Evolutionary conservation across 139 green algal genomes (phyloP).

Genomic region (Ettlia oleoabundans): DNA sequence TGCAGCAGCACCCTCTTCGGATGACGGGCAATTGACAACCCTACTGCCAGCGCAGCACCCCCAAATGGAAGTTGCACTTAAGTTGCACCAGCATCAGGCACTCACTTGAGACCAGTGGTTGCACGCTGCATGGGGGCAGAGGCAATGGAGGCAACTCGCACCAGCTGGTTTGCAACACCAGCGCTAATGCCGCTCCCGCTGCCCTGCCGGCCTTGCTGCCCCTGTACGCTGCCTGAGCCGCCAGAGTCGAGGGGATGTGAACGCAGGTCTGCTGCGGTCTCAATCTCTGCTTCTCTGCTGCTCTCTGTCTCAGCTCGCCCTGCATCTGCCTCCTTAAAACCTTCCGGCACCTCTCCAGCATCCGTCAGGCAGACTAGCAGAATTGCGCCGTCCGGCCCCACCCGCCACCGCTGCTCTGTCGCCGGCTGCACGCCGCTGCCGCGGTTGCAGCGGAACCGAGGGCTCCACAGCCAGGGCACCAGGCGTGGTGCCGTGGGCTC

Average conservation of each 20-base stretch:
- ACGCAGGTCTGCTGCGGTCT: background rate
- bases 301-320: background rate
- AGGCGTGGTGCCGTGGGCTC: background rate
- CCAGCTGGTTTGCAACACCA: too few relatives aligned
- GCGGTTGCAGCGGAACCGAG: slow-evolving; percentile 6
- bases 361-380: slow-evolving; percentile 39
- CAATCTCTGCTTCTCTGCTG: background rate
- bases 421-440: background rate
- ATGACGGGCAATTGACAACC: too few relatives aligned
- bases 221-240: background rate
- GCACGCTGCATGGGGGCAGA: background rate
- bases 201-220: too few relatives aligned
- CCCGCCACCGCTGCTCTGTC: slow-evolving; percentile 1
- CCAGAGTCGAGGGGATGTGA: background rate
- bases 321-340: background rate
- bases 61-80: too few relatives aligned
- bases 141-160: background rate
- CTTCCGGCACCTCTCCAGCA: background rate
- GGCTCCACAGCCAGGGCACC: slow-evolving; percentile 34
- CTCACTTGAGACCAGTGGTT: slow-evolving; percentile 5
- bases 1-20: too few relatives aligned
- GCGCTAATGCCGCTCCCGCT: background rate
- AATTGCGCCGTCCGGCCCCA: slow-evolving; percentile 15
- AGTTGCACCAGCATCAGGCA: too few relatives aligned
- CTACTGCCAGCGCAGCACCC: too few relatives aligned